Evolutionary conservation across 208 protist species (phyloP), one percentile per base, ranked within the genome.

Genomic region (Trypanosoma cruzi): DNA sequence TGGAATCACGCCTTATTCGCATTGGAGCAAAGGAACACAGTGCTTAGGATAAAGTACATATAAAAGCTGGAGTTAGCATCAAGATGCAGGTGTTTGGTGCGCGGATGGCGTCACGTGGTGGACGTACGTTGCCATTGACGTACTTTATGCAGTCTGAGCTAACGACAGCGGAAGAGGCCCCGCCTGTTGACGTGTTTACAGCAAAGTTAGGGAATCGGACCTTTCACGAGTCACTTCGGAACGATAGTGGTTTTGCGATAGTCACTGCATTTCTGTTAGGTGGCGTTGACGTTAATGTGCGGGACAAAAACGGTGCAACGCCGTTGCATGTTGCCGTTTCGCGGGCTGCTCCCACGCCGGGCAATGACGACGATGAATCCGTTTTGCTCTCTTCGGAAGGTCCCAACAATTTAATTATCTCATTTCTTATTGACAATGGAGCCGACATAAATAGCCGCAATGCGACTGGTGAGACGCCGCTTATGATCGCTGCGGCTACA

Each of bases 371-470:
- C 22, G 56, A 74, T 2, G 29, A n/a, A 2, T 54, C 31, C 20
- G 34, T 59, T 4, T 40, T 34, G 37, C 50, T 86, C 24, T 37
- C 69, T 59, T 32, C 58, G 8, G 68, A 63, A 4, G 88, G 81
- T 52, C 59, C 55, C 0, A 91, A 95, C 44, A 62, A 70, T 24
- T 57, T 81, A 5, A 85, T 93, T n/a, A 67, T 94, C 14, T 56
- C 54, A 2, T 91, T 96, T 53, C 76, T 96, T 0, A 64, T 96
- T 26, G 86, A 96, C 66, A 89, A 90, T 66, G 86, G 83, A 5
- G 85, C 82, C 13, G 74, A 90, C 58, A 67, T 91, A n/a, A 82
- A 96, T 66, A 73, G 72, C 22, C 59, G 64, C 8, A 73, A 75
- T 44, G 40, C 46, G 4, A 64, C 63, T n/a, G 81, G 84, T 14